A percentile compares a stretch with the other conserved stretches of the same genome.
Conservation (phyloP, 805 yeast genomes). For the Blastobotrys parvus region DNA sequence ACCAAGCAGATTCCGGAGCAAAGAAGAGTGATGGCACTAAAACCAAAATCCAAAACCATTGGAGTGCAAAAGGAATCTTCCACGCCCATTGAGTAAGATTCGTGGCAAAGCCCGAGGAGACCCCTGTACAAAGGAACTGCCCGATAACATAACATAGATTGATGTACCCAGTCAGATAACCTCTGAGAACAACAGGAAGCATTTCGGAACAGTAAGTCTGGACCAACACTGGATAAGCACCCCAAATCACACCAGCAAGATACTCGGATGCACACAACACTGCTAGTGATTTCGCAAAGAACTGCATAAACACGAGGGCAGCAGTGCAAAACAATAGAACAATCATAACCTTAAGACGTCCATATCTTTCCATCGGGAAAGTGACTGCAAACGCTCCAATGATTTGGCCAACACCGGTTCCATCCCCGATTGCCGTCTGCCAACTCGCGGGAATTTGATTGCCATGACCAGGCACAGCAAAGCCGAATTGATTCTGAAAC, state of each 20-base stretch:
- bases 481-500: constrained; percentile 31
- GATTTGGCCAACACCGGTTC: constrained; percentile 32
- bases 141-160: constrained; percentile 51
- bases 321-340: constrained; percentile 27
- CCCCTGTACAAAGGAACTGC: constrained; percentile 47
- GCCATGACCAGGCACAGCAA: constrained; percentile 3
- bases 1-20: constrained; percentile 51
- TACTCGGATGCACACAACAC: constrained; percentile 32
- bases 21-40: constrained; percentile 21
- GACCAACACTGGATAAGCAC: constrained; percentile 41
- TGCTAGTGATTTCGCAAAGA: constrained; percentile 35
- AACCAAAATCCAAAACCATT: constrained; percentile 42
- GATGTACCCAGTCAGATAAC: constrained; percentile 41
- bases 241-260: constrained; percentile 39
- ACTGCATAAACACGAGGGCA: constrained; percentile 35
- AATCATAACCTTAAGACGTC: constrained; percentile 36
- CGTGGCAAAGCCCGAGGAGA: constrained; percentile 41
- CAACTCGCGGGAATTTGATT: constrained; percentile 16
- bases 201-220: constrained; percentile 49
- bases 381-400: constrained; percentile 43
- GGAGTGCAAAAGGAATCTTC: constrained; percentile 48
- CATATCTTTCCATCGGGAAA: constrained; percentile 35
- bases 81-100: constrained; percentile 33
- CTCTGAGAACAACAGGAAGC: constrained; percentile 42
- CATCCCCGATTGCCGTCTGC: constrained; percentile 19